A percentile compares a stretch with the other conserved stretches of the same genome.
These are phyloP conservation scores for Graphilbum ipis-grandicollis DNA, from an alignment of 2,329 filamentous ascomycete species.

Conservation along the genomic window DNA sequence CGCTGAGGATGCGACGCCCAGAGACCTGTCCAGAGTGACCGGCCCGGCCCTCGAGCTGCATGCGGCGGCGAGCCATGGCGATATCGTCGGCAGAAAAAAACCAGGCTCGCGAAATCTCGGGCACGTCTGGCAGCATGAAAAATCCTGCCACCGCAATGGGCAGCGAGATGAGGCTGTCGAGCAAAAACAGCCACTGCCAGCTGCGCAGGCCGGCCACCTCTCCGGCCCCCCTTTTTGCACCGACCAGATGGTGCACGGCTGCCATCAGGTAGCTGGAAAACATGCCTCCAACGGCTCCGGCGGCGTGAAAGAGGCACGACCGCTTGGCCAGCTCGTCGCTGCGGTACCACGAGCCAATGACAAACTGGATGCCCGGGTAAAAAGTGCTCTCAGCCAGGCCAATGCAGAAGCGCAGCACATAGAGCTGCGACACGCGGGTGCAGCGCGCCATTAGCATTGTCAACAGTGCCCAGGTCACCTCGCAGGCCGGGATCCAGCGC, in stretches of 20 bases:
- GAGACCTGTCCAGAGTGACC: slow-evolving; percentile 21
- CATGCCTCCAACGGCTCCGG: slow-evolving; percentile 34
- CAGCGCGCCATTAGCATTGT: slow-evolving; percentile 16
- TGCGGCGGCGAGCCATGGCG: slow-evolving; percentile 20
- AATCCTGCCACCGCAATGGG: slow-evolving; percentile 37
- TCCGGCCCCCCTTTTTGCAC: too few species aligned
- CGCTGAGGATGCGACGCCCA: slow-evolving; percentile 42
- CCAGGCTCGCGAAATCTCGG: slow-evolving; percentile 20
- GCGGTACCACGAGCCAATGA: slow-evolving; percentile 27
- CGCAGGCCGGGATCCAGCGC: slow-evolving; percentile 23
- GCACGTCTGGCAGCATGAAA: slow-evolving; percentile 22
- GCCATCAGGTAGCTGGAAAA: slow-evolving; percentile 40
- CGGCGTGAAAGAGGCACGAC: slow-evolving; percentile 27
- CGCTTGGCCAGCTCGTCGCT: slow-evolving; percentile 32
- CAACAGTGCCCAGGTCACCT: slow-evolving; percentile 18
- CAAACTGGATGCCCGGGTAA: slow-evolving; percentile 22
- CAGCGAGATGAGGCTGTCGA: slow-evolving; percentile 37
- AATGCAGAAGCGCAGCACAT: slow-evolving; percentile 24
- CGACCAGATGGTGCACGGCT: slow-evolving; percentile 32
- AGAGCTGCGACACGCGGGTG: slow-evolving; percentile 18
- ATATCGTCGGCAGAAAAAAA: slow-evolving; percentile 21
- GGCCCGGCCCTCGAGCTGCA: slow-evolving; percentile 26
- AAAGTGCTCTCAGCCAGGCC: slow-evolving; percentile 22
- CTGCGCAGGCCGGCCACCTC: slow-evolving; percentile 24
- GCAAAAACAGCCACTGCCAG: slow-evolving; percentile 40